Percentiles rank a stretch among this genome's conserved stretches.
Conservation (phyloP, 1,284 basidiomycete genomes). For the Cryptococcus amylolentus region DNA sequence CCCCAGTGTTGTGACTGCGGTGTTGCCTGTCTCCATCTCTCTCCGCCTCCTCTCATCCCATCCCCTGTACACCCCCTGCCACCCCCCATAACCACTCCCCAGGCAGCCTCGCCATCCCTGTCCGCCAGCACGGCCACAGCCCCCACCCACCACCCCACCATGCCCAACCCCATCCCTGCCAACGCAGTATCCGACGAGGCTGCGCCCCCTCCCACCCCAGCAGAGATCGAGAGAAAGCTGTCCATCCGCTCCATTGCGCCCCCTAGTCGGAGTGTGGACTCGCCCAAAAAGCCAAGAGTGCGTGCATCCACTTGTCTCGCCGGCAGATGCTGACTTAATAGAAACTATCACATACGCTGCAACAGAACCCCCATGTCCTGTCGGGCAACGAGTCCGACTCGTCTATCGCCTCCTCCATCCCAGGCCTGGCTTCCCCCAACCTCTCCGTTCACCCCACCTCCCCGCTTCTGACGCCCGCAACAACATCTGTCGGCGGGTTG, state of each 20-base stretch:
- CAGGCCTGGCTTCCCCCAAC: slow-evolving; percentile 31
- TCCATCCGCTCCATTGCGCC: slow-evolving; percentile 59
- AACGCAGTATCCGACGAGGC: slow-evolving; percentile 5
- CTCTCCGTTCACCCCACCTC: slow-evolving; percentile 13
- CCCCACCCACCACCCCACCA: too few relatives aligned
- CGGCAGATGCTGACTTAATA: background rate
- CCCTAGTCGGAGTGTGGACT: slow-evolving; percentile 15
- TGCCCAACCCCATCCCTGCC: too few relatives aligned
- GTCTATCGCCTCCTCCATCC: slow-evolving; percentile 56
- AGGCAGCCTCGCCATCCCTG: too few relatives aligned
- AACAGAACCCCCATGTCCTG: slow-evolving; percentile 2
- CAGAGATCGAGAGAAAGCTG: slow-evolving; percentile 82
- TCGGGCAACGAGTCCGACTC: slow-evolving; percentile 83
- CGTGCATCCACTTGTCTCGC: background rate
- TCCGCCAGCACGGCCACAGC: too few relatives aligned
- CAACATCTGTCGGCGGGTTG: slow-evolving; percentile 22
- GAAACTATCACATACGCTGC: slow-evolving; percentile 16
- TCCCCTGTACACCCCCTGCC: too few relatives aligned
- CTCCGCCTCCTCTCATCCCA: too few relatives aligned
- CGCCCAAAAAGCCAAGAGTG: slow-evolving; percentile 31
- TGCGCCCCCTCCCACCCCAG: slow-evolving; percentile 71
- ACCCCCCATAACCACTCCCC: too few relatives aligned
- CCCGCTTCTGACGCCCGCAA: slow-evolving; percentile 26
- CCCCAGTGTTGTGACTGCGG: too few relatives aligned
- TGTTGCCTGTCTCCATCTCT: too few relatives aligned